These are phyloP conservation scores for Pseudonectria buxi DNA, from an alignment of 2,329 filamentous ascomycete genomes.

Conservation along the genomic window DNA sequence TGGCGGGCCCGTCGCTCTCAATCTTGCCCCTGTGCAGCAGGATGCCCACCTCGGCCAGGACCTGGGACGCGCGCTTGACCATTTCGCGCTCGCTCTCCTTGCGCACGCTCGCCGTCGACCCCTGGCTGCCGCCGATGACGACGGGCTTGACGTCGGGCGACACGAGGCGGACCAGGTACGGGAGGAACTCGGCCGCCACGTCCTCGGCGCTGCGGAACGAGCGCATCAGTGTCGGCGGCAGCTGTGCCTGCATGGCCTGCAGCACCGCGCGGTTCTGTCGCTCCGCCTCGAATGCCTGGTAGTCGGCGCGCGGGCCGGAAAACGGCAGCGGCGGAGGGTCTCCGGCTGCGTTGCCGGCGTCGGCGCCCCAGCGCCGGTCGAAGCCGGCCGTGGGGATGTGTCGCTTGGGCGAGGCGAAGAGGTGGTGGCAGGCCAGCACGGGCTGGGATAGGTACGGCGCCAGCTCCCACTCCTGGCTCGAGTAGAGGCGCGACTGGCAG, in stretches of 20 bases:
- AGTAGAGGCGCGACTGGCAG: slow-evolving; percentile 70
- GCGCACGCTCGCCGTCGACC: slow-evolving; percentile 73
- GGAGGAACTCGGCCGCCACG: slow-evolving; percentile 74
- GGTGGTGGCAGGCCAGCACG: slow-evolving; percentile 79
- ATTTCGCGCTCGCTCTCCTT: slow-evolving; percentile 79
- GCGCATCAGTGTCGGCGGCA: slow-evolving; percentile 65
- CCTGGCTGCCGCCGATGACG: slow-evolving; percentile 63
- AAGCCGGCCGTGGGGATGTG: slow-evolving; percentile 34
- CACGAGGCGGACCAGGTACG: slow-evolving; percentile 76
- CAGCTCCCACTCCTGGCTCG: slow-evolving; percentile 90
- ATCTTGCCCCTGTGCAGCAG: slow-evolving; percentile 74
- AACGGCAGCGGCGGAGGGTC: slow-evolving; percentile 61
- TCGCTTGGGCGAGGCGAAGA: slow-evolving; percentile 71
- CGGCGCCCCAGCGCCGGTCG: slow-evolving; percentile 38
- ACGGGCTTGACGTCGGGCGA: slow-evolving; percentile 89
- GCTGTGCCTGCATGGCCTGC: slow-evolving; percentile 62
- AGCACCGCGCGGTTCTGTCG: slow-evolving; percentile 73
- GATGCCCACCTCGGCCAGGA: slow-evolving; percentile 78
- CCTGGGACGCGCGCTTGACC: slow-evolving; percentile 70
- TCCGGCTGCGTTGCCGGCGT: slow-evolving; percentile 37
- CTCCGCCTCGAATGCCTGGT: slow-evolving; percentile 68
- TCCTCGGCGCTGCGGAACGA: slow-evolving; percentile 73
- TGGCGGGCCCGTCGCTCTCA: slow-evolving; percentile 56
- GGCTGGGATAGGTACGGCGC: slow-evolving; percentile 80
- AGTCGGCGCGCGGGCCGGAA: slow-evolving; percentile 74